Evolutionary conservation across 768 basidiomycete species (phyloP).

Genomic region (Lactifluus echinatus): DNA sequence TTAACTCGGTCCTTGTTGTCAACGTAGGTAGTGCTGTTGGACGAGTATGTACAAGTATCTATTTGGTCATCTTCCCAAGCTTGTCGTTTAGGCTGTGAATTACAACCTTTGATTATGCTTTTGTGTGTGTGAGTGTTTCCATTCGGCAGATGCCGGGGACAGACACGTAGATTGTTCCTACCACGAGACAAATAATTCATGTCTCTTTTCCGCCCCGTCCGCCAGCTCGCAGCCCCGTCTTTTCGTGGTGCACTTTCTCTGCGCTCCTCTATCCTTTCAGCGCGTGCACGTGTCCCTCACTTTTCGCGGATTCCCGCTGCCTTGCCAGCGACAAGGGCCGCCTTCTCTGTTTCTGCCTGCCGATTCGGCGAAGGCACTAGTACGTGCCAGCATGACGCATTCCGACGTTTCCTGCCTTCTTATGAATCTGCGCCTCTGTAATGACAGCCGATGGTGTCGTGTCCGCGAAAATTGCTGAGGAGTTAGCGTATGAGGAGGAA

Average conservation of each 20-base stretch:
- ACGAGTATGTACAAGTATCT: no score
- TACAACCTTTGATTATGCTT: no score
- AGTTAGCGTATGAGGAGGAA: constrained; percentile 82
- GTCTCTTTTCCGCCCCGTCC: constrained; percentile 56
- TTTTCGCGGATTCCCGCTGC: constrained; percentile 18
- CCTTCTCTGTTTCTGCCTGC: constrained; percentile 34
- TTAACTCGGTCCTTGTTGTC: no score
- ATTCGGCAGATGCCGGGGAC: not conserved
- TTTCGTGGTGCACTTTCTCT: constrained; percentile 32
- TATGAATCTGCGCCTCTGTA: not conserved
- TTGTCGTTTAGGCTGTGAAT: no score
- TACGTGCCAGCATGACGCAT: constrained; percentile 24
- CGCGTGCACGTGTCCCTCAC: constrained; percentile 23
- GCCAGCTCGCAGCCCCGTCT: constrained; percentile 43
- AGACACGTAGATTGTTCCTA: no score
- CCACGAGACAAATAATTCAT: no score
- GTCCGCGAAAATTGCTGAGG: constrained; percentile 65
- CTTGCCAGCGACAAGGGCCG: constrained; percentile 26
- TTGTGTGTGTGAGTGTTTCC: no score
- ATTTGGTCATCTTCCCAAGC: no score
- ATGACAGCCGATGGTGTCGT: constrained; percentile 63
- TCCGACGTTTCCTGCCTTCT: not conserved
- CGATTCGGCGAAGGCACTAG: constrained; percentile 37
- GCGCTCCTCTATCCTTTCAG: constrained; percentile 21
- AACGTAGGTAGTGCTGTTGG: no score